These are phyloP conservation scores for Allantophomopsis lycopodina DNA, from an alignment of 2,329 filamentous ascomycete species.

Conservation along the genomic window DNA sequence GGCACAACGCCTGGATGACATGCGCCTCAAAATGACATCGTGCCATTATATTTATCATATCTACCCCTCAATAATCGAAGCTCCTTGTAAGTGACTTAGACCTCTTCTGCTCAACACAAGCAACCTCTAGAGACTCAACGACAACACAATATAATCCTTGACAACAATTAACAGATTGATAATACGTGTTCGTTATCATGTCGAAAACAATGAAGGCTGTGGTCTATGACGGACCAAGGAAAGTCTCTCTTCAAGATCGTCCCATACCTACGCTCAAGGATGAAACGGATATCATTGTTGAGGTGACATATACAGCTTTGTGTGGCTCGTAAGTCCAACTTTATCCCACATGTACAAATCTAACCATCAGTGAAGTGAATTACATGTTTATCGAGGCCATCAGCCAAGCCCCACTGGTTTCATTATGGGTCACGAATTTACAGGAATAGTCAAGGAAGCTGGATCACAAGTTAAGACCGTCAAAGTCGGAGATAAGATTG, in stretches of 20 bases:
- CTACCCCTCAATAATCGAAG: too few species aligned
- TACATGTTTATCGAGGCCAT: constrained; percentile 77
- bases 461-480: constrained; percentile 57
- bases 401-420: constrained; percentile 52
- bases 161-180: too few species aligned
- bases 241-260: constrained; percentile 64
- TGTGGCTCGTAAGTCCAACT: constrained; percentile 61
- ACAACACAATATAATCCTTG: too few species aligned
- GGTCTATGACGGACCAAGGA: constrained; percentile 67
- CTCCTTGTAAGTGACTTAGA: too few species aligned
- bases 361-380: constrained; percentile 28
- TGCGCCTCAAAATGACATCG: not conserved
- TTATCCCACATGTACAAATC: constrained; percentile 26
- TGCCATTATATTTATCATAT: too few species aligned
- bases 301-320: constrained; percentile 69
- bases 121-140: too few species aligned
- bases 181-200: not conserved
- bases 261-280: constrained; percentile 64
- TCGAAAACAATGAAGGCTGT: constrained; percentile 68
- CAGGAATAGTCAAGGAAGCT: constrained; percentile 55
- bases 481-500: constrained; percentile 62
- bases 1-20: not conserved
- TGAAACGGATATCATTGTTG: constrained; percentile 65
- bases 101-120: too few species aligned
- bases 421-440: constrained; percentile 77